A percentile compares a stretch with the other conserved stretches of the same genome.
These are phyloP conservation scores for Chaetomium cochliodes DNA, from an alignment of 495 filamentous ascomycete species.

Conservation along the genomic window DNA sequence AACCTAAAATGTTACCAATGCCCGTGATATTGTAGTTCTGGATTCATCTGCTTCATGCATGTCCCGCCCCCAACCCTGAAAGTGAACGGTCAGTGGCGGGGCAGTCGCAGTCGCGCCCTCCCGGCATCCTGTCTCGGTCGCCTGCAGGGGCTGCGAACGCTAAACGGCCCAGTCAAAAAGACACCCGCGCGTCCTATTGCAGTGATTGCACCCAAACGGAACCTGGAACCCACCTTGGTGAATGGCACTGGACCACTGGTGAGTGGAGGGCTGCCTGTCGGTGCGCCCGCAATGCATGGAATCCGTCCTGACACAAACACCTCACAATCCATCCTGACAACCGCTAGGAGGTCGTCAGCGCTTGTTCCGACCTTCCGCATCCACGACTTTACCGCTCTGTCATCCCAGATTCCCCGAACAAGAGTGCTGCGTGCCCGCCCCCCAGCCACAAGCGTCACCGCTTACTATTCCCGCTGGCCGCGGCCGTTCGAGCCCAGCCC, in stretches of 20 bases:
- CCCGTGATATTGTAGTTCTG: no score
- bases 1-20: no score
- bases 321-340: constrained; percentile 14
- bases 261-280: not conserved
- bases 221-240: constrained; percentile 2
- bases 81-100: not conserved
- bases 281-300: constrained; percentile 11
- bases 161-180: not conserved
- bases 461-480: not conserved
- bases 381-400: constrained; percentile 2
- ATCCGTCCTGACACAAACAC: constrained; percentile 17
- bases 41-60: no score
- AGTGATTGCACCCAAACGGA: not conserved
- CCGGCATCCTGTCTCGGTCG: not conserved
- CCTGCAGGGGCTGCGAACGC: not conserved
- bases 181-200: constrained; percentile 1
- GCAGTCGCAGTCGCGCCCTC: not conserved
- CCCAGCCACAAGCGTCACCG: constrained; percentile 10
- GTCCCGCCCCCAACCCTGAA: not conserved
- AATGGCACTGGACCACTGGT: constrained; percentile 11
- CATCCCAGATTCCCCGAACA: not conserved
- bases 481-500: not conserved
- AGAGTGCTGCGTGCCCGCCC: not conserved
- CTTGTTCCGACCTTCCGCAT: not conserved
- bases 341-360: not conserved